A percentile compares a stretch with the other conserved stretches of the same genome.
These are phyloP conservation scores for Aspergillus nidulans DNA, from an alignment of 495 filamentous ascomycete species.

Conservation along the genomic window DNA sequence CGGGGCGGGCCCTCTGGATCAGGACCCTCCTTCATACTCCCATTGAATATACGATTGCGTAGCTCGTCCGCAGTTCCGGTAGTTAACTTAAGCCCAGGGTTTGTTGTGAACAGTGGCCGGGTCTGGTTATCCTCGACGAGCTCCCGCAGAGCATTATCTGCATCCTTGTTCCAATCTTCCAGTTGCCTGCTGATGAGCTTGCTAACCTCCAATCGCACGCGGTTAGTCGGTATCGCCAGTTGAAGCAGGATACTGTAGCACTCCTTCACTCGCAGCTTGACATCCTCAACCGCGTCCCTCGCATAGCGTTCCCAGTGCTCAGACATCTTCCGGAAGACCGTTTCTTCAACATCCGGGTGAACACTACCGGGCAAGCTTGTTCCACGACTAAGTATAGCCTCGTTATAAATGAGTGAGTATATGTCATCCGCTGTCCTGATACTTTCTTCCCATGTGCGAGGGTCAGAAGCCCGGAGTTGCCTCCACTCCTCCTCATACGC, in stretches of 20 bases:
- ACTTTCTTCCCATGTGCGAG: neutral
- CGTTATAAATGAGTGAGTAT: neutral
- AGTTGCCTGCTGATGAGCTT: neutral
- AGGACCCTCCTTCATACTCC: neutral
- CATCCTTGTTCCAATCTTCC: conserved; percentile 3
- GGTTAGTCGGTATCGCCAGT: conserved; percentile 9
- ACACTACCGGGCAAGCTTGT: conserved; percentile 1
- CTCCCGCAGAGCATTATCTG: neutral
- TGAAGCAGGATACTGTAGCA: conserved; percentile 2
- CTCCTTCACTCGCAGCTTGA: neutral
- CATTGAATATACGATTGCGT: neutral
- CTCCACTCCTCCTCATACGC: neutral
- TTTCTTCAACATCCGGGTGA: conserved; percentile 11
- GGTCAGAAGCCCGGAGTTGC: neutral
- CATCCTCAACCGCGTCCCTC: neutral
- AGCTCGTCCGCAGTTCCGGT: neutral
- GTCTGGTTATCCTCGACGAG: conserved; percentile 1
- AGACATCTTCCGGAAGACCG: conserved; percentile 5
- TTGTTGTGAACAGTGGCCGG: neutral
- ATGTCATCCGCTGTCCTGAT: neutral
- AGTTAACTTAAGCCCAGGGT: neutral
- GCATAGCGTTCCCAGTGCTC: conserved; percentile 1
- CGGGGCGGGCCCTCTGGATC: neutral
- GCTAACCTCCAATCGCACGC: conserved; percentile 9
- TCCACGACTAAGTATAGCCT: neutral